Evolutionary conservation across 2,329 filamentous ascomycete species (phyloP), one percentile per base, ranked within the genome.

Genomic region (Helicocarpus griseus): DNA sequence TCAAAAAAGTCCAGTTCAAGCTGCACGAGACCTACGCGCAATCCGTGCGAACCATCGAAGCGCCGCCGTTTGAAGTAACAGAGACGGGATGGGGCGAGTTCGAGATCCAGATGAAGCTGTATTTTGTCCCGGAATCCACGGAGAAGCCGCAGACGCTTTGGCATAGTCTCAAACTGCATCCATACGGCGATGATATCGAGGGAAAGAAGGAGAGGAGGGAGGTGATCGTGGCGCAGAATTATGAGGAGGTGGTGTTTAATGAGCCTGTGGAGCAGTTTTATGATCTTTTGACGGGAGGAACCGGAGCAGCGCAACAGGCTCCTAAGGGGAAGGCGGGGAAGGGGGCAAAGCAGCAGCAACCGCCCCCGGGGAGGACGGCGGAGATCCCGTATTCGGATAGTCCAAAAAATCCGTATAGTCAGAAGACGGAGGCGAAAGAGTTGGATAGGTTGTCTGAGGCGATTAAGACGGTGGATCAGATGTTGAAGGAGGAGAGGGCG

Each of bases 51-150:
- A 95, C 86, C 66, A 77, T 93, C 63, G 90, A 95, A 63, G 80
- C 81, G 54, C 80, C 87, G 63, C 89, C 76, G 9, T 98, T 96
- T 63, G 77, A 88, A 63, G 86, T 97, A 55, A 81, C 82, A 56
- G 93, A 97, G 70, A 97, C 93, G 0, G 93, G 93, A 46, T 98
- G 94, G 87, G 93, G 93, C 63, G 93, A 96, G 72, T 98, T 98
- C 73, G 89, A 93, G 67, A 94, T 98, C 63, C 87, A 90, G 56
- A 86, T 98, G 65, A 89, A 95, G 65, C 78, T 98, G 41, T 95
- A 95, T 74, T 98, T 96, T 70, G 83, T 87, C 51, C 83, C 86
- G 51, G 87, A 94, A 65, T 86, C 84, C 35, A 83, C 82, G 61
- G 93, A 98, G 74, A 98, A 98, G 69, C 87, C 91, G 4, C 88